Evolutionary conservation across 352 stramenopile species (phyloP), one percentile per base, ranked within the genome.

Genomic region (Phytophthora sansomeana): DNA sequence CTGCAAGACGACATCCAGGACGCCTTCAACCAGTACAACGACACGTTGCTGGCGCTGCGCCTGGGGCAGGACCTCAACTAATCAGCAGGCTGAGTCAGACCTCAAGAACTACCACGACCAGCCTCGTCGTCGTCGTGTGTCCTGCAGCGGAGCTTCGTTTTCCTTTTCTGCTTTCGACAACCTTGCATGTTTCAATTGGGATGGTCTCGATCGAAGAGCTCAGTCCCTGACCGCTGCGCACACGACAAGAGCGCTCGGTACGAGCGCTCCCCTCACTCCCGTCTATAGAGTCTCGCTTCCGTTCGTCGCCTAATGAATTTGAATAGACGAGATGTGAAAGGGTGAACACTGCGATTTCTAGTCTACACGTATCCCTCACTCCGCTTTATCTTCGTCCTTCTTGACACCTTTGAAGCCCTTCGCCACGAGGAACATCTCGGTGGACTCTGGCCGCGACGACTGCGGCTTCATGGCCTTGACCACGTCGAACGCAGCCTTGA

Each of bases 11-110:
- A 96, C 69, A 96, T 96, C 65, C 85, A 95, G 63, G 87, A 96
- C 42, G 89, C 89, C 43, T 95, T 96, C 74, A 95, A 91, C 76
- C 89, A 96, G 84, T 96, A 96, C 83, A 91, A 95, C 77, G 89
- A 96, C 72, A 95, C 89, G 67, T 53, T 96, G 43, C 58, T 96
- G 69, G 89, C 89, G 29, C 80, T 96, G 29, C 84, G 87, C 47
- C 71, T 96, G 33, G 89, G 87, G 58, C 89, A 93, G 74, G 89
- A 95, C 67, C 83, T 91, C 62, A 90, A 87, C 67, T 92, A 87
- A 85, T 50, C 48, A 46, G 10, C 82, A 24, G 84, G 47, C 71
- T 96, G 28, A 84, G 87, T 55, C 89, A 74, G 89, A 93, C 63
- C 83, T 91, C 64, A 90, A 88, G 17, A 26, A 19, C 39, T 44